phyloP scores from a whole-genome alignment of 1,284 basidiomycete species.

The Austroboletus niveus region DNA sequence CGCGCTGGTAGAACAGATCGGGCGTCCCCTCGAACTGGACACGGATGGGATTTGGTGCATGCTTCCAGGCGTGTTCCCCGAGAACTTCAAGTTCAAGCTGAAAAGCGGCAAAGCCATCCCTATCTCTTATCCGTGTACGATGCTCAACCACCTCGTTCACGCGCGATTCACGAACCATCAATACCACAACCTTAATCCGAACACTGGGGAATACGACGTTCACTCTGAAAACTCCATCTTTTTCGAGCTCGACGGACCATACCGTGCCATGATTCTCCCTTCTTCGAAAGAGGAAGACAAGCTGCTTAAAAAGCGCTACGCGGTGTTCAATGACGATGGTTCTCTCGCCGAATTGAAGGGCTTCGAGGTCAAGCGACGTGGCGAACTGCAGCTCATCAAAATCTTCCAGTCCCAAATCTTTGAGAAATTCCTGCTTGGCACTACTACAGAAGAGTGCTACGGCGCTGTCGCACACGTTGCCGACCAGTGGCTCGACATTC shows the following conservation, averaged over 20 bases:
- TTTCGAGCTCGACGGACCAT: slow-evolving; percentile 98
- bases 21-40: slow-evolving; percentile 95
- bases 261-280: slow-evolving; percentile 98
- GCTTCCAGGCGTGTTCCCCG: slow-evolving; percentile 97
- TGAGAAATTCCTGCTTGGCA: slow-evolving; percentile 93
- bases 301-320: slow-evolving; percentile 97
- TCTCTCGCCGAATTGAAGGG: slow-evolving; percentile 97
- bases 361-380: slow-evolving; percentile 98
- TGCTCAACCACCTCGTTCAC: slow-evolving; percentile 98
- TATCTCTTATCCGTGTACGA: slow-evolving; percentile 99
- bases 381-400: slow-evolving; percentile 98
- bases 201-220: slow-evolving; percentile 81
- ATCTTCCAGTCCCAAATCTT: slow-evolving; percentile 99
- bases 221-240: slow-evolving; percentile 99
- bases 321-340: slow-evolving; percentile 99
- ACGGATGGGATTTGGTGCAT: slow-evolving; percentile 99
- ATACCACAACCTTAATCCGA: slow-evolving; percentile 90
- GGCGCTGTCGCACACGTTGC: slow-evolving; percentile 92
- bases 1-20: slow-evolving; percentile 95
- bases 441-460: slow-evolving; percentile 94
- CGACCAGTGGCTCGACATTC: slow-evolving; percentile 96
- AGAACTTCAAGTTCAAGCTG: slow-evolving; percentile 96
- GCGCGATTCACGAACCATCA: slow-evolving; percentile 97
- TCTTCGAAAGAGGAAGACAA: slow-evolving; percentile 99
- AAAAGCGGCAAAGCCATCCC: slow-evolving; percentile 84